A percentile compares a stretch with the other conserved stretches of the same genome.
phyloP scores from a whole-genome alignment of 805 yeast species.

The Saccharomyces jurei region DNA sequence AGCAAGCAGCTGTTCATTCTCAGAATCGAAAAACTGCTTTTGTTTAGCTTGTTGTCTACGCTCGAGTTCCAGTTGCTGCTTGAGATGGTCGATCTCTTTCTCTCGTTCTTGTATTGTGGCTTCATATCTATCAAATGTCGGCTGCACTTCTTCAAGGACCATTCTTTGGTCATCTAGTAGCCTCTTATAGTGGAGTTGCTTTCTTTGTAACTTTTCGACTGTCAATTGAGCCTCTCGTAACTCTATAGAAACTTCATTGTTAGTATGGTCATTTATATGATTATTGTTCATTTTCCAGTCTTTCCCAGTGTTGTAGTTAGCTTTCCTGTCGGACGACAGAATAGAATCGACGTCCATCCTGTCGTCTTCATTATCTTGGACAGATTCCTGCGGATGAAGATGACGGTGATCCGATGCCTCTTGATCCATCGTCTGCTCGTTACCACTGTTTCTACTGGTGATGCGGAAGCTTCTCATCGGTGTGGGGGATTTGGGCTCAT shows the following conservation, averaged over 20 bases:
- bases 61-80: conserved; percentile 20
- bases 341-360: not conserved
- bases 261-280: conserved; percentile 5
- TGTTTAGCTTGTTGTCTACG: conserved; percentile 20
- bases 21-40: conserved; percentile 22
- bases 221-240: conserved; percentile 8
- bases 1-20: conserved; percentile 26
- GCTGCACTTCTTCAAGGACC: conserved; percentile 27
- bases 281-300: not conserved
- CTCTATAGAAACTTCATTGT: conserved; percentile 8
- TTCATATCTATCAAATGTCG: conserved; percentile 26
- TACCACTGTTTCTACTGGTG: not conserved
- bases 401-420: not conserved
- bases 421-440: not conserved
- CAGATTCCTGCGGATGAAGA: not conserved
- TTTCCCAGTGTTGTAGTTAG: not conserved
- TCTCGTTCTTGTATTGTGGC: conserved; percentile 29
- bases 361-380: not conserved
- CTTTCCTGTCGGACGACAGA: not conserved
- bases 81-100: conserved; percentile 14
- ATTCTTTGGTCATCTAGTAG: conserved; percentile 27
- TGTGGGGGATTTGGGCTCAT: conserved; percentile 7
- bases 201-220: conserved; percentile 16
- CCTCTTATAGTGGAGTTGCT: conserved; percentile 20
- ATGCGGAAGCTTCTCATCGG: conserved; percentile 5